Conservation (phyloP, 768 basidiomycete genomes). For the Pulveroboletus ravenelii region DNA sequence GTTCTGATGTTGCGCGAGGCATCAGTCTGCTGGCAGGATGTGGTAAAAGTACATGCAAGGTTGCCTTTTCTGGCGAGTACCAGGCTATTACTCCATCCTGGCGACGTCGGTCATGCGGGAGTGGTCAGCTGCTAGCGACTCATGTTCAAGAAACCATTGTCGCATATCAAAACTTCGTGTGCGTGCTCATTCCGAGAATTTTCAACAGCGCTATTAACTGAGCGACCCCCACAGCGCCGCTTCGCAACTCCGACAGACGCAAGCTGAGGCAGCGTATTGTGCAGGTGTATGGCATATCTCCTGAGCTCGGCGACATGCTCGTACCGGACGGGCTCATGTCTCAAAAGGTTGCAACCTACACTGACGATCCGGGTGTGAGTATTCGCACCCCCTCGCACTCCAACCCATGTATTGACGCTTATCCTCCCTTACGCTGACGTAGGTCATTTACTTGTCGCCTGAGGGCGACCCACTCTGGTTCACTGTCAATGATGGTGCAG, state of each 20-base stretch:
- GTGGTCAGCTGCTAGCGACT: not conserved
- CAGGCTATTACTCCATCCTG: not conserved
- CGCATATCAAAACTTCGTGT: constrained; percentile 65
- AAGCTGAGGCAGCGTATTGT: constrained; percentile 63
- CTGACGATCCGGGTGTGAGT: constrained; percentile 59
- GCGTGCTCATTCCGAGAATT: not conserved
- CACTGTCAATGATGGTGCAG: constrained; percentile 59
- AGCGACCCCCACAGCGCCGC: constrained; percentile 40
- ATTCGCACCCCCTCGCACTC: not conserved
- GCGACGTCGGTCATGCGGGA: not conserved
- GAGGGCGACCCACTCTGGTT: constrained; percentile 80
- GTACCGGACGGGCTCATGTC: constrained; percentile 71
- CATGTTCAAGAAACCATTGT: constrained; percentile 80
- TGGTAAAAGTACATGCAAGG: not conserved
- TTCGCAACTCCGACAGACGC: constrained; percentile 68
- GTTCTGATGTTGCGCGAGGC: constrained; percentile 77
- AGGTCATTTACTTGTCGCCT: constrained; percentile 62
- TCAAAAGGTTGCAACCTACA: constrained; percentile 63
- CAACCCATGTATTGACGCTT: not conserved
- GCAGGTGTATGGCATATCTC: constrained; percentile 40
- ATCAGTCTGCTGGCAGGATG: constrained; percentile 34
- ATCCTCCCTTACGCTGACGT: not conserved
- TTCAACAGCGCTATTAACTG: not conserved
- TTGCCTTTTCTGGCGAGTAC: constrained; percentile 17
- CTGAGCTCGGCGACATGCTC: constrained; percentile 61